Evolutionary conservation across 129 eudicot species (phyloP), one percentile per base, ranked within the genome.

Genomic region (Cynara cardunculus): DNA sequence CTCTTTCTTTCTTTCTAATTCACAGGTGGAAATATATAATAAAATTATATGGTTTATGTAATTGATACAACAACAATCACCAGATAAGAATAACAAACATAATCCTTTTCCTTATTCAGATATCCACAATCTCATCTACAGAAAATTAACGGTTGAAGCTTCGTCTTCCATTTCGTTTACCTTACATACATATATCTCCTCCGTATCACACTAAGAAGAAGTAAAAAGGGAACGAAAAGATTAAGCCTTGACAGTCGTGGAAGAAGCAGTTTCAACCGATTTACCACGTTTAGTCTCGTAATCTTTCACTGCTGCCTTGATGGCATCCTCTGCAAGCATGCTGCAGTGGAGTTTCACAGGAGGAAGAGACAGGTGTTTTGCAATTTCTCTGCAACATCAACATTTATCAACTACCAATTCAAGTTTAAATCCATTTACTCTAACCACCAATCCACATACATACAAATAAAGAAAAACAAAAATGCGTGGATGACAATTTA

Each of bases 281-380:
- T 90, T 92, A 7, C 87, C 87, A 25, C 93, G 91, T 76, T 94
- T 94, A 3, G 88, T 80, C 56, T 87, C 93, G 24, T 94, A 94
- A 81, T 94, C 96, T 72, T 92, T 94, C 41, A 90, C 91, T 37
- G 99, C 99, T 22, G 99, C 99, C 85, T 92, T 94, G 18, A 94
- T 90, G 44, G 99, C 99, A 79, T 94, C 99, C 88, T 94, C 99
- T 44, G 99, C 99, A 16, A 94, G 99, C 99, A 94, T 94, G 81
- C 99, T 94, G 89, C 99, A 94, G 76, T 92, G 99, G 44, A 94
- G 92, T 73, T 94, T 92, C 41, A 92, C 97, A 4, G 99, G 99
- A 64, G 99, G 99, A 68, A 94, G 99, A 46, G 96, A 92, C 26
- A 94, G 85, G 81, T 94, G 99, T 81, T 92, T 94, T 87, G 99